Evolutionary conservation across 2,329 filamentous ascomycete genomes (phyloP), one percentile per base, ranked within the genome.

Genomic region (Aspergillus viridinutans): DNA sequence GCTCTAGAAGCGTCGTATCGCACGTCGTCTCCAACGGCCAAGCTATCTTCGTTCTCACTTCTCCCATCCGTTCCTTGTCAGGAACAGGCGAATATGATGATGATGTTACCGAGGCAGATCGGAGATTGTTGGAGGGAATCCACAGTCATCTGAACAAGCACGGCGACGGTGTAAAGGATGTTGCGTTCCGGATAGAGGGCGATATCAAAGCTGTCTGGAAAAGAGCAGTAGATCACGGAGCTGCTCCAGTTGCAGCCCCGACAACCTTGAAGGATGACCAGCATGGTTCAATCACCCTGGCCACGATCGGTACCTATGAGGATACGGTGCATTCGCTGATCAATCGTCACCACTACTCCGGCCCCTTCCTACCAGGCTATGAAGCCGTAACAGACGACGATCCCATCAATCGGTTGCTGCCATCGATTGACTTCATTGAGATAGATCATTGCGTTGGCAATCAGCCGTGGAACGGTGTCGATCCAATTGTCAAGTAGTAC

Each of bases 401-500:
- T 61, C 74, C 79, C 0, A 70, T 81, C 23, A 68, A 71, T 35
- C 60, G 65, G 20, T 64, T 68, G 43, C 78, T 89, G 3, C 90
- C 91, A 0, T 62, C 75, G 0, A 82, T 95, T n/a, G 73, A 80
- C 7, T 82, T 96, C 51, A 80, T 84, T 57, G 86, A 86, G 65
- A 90, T 96, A 75, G 92, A 96, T 76, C 92, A 96, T 81, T 96
- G 92, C 76, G 92, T 96, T 66, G 92, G 92, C 67, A 96, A 96
- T 81, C 92, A 96, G 79, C 86, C 90, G 73, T 96, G 92, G 92
- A 82, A 90, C 73, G 86, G 90, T 68, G 91, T 96, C 76, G 81
- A 85, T 54, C 72, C 74, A 7, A 77, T 78, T 23, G 85, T 84
- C 62, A 78, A 79, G 53, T 86, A 83, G 75, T 78, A 70, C 50